Base-by-base conservation (phyloP, 1,284 basidiomycete genomes). In the Microbotryum intermedium region DNA sequence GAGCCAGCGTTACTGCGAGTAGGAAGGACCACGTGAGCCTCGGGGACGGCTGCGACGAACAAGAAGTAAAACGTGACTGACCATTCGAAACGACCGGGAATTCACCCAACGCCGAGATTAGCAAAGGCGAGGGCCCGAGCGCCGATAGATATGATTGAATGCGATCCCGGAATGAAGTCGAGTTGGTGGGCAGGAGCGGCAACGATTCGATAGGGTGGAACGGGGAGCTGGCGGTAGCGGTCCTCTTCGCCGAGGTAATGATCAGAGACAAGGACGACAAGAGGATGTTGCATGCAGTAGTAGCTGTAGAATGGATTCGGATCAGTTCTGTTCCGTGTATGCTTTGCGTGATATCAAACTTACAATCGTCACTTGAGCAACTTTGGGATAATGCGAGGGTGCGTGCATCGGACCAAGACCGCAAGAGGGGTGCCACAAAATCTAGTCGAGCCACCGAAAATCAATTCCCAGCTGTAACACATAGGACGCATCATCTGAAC, bases 1-100 rank as follows among this genome's bases (percentile, higher is more conserved):
- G 59, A 8, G 59, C 61, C 54, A 66, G 57, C 16, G 34, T 11
- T 21, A 51, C 65, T 63, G 58, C 7, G 28, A 43, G 13, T 29
- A 16, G 8, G 20, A n/a, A 3, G 25, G 20, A 20, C 5, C 49
- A 25, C 23, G 7, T 23, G 20, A n/a, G 9, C 20, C 39, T 29
- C 34, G 20, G 47, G 9, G 16, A 7, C 20, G 39, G 29, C 25
- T 25, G 39, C 16, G n/a, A 29, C 39, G 13, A 21, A 34, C 10
- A 6, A n/a, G 29, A 18, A 9, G 6, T 4, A n/a, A 1, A n/a
- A 48, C 10, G 45, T 16, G 39, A 51, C 53, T 28, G 16, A 66
- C 65, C 43, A 18, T 64, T 53, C 1, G 57, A 11, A 0, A 53
- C 16, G 13, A 48, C 49, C 2, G 65, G 65, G 1, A 58, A 62